Base-by-base conservation (phyloP, 2,329 filamentous ascomycete genomes). In the Grosmannia clavigera region DNA sequence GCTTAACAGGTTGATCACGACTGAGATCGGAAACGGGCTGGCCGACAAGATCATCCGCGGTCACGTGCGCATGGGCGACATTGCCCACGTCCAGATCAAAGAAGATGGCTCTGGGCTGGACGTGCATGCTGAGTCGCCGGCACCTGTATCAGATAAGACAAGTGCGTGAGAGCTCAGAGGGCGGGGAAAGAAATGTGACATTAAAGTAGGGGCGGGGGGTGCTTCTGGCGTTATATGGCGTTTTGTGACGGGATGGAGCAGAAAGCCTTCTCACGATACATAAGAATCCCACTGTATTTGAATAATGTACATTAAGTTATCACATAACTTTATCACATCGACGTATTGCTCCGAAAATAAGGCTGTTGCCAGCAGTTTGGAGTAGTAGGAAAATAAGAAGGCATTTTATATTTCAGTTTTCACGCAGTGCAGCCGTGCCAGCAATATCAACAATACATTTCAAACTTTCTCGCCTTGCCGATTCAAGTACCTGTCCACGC, bases 1-100 rank as follows among this genome's bases (percentile, higher is more conserved):
- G 33, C 78, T 97, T 38, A 96, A 97, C 72, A 81, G 94, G 46
- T 80, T 97, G 58, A 96, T 97, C 65, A 84, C 88, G 27, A 95
- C 87, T 68, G 85, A 96, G 73, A 90, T 99, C 65, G 86, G 89
- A 62, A 96, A 96, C 71, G 80, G 84, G 3, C 79, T 97, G 48
- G 94, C 94, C 0, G 92, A 96, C 69, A 88, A 87, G 75, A 95
- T 99, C 67, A 97, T 97, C 67, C 80, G 88, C 59, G 94, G 94
- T 25, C 77, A 90, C 71, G 74, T 97, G 62, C 87, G 85, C 72
- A 82, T 78, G 61, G 91, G 90, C 0, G 85, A 95, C 67, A 81
- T 75, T 3, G 92, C 88, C 5, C 79, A 78, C 61, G 87, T 96
- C 14, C 76, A 75, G 56, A 78, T 96, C 61, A 86, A 82, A 58